Conservation (phyloP, 2,329 filamentous ascomycete species). For the Paraphoma chrysanthemicola region DNA sequence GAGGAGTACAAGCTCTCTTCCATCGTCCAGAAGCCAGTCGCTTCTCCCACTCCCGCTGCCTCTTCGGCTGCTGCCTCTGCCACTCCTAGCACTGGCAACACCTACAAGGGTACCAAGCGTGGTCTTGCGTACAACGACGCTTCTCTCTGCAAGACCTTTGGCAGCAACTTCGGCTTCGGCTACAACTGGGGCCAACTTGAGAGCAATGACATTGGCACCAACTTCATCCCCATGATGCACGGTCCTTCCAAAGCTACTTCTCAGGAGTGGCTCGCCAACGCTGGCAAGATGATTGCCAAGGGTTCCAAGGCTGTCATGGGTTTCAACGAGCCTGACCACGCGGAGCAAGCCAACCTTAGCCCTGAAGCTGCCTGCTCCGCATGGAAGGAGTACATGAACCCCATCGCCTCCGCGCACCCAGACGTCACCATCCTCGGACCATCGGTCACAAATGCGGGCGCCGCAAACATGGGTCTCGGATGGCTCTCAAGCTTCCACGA, state of each 20-base stretch:
- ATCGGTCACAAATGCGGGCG: slow-evolving; percentile 38
- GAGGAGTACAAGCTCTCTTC: slow-evolving; percentile 17
- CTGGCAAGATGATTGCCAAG: slow-evolving; percentile 49
- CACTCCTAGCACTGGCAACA: slow-evolving; percentile 25
- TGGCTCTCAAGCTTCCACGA: slow-evolving; percentile 44
- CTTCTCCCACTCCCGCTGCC: slow-evolving; percentile 8
- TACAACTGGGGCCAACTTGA: slow-evolving; percentile 70
- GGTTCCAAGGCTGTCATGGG: slow-evolving; percentile 46
- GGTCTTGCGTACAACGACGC: slow-evolving; percentile 73
- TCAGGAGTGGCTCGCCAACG: slow-evolving; percentile 41
- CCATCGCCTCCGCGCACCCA: slow-evolving; percentile 33
- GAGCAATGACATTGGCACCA: slow-evolving; percentile 53
- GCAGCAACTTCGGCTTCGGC: slow-evolving; percentile 62
- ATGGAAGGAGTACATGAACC: slow-evolving; percentile 44
- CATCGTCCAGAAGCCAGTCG: slow-evolving; percentile 13
- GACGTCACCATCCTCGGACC: slow-evolving; percentile 42
- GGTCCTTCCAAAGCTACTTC: slow-evolving; percentile 26
- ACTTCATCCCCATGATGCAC: slow-evolving; percentile 67
- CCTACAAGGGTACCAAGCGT: slow-evolving; percentile 61
- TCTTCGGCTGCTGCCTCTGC: slow-evolving; percentile 20
- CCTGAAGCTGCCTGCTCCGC: slow-evolving; percentile 39
- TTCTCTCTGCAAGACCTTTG: slow-evolving; percentile 60
- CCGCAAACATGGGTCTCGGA: slow-evolving; percentile 33
- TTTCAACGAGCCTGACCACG: slow-evolving; percentile 49
- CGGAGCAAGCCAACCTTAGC: slow-evolving; percentile 42